Evolutionary conservation across 139 green algal species (phyloP), one percentile per base, ranked within the genome.

Genomic region (Chlamydomonas schloesseri): DNA sequence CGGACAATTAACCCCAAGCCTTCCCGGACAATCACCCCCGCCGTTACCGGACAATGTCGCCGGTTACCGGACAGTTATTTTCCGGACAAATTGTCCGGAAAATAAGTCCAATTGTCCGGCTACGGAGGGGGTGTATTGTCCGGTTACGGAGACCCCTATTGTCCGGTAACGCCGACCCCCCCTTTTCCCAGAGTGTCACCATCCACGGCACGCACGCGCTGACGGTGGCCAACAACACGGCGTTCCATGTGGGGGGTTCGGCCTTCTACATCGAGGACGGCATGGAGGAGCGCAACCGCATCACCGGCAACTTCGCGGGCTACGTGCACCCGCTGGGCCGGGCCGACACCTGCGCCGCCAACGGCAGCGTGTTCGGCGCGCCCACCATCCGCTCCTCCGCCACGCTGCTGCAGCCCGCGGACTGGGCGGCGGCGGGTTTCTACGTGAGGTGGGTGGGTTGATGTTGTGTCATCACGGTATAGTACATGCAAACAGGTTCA

Each of bases 381-480:
- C 64, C 64, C 18, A 20, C 17, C 13, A 71, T 71, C 29, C 11
- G n/a, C n/a, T 13, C 6, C 34, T 50, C 15, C 14, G 18, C 68
- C 8, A 73, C 68, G 33, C 68, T 73, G 33, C 68, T 73, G 33
- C 68, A 73, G 68, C 68, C 68, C 14, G 33, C 68, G 31, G 68
- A 73, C 34, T 73, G 68, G 68, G 68, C 68, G 3, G 33, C 68
- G 31, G 47, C 68, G 33, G 68, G 68, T 18, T 73, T 73, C 34
- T 73, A 73, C 33, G 31, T 73, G 34, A 71, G 64, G 64, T 71
- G n/a, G n/a, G n/a, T n/a, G n/a, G n/a, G n/a, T n/a, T n/a, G n/a
- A n/a, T n/a, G n/a, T n/a, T n/a, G n/a, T n/a, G n/a, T n/a, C n/a
- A n/a, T n/a, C n/a, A n/a, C n/a, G n/a, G n/a, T n/a, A n/a, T n/a